Evolutionary conservation across 2,329 filamentous ascomycete genomes (phyloP).

Genomic region (Aspergillus phoenicis): DNA sequence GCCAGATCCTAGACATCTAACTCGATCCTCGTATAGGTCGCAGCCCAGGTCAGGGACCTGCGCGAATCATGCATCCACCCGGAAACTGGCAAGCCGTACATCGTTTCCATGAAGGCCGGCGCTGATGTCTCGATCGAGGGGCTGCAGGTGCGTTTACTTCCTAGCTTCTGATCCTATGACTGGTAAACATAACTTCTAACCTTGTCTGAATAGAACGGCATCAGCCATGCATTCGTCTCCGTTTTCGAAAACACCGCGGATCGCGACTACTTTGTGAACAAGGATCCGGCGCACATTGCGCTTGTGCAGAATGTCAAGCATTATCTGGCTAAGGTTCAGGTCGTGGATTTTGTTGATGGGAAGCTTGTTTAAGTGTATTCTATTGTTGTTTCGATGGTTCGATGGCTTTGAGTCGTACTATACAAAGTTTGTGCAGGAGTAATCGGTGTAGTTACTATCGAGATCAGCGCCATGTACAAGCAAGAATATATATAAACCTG

Average conservation of each 20-base stretch:
- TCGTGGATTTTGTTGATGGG: slow-evolving; percentile 9
- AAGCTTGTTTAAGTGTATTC: background rate
- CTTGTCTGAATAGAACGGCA: background rate
- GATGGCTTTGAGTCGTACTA: too few relatives aligned
- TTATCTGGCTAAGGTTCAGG: background rate
- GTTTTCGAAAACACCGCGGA: background rate
- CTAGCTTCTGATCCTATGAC: too few relatives aligned
- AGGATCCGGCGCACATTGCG: background rate
- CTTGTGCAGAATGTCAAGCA: background rate
- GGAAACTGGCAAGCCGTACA: background rate
- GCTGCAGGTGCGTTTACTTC: background rate
- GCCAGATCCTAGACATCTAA: background rate
- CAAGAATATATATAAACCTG: background rate
- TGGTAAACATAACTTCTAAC: background rate
- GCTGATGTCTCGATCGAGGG: background rate
- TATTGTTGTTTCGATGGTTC: too few relatives aligned
- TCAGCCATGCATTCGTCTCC: slow-evolving; percentile 2
- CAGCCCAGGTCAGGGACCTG: background rate
- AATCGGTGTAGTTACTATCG: too few relatives aligned
- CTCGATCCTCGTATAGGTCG: background rate
- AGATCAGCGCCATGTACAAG: background rate
- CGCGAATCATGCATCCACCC: background rate
- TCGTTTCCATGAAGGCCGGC: slow-evolving; percentile 1
- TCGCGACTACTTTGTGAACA: slow-evolving; percentile 4
- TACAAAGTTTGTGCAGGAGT: too few relatives aligned